Conservation (phyloP, 163 green algal species). For the Scenedesmus sp. region DNA sequence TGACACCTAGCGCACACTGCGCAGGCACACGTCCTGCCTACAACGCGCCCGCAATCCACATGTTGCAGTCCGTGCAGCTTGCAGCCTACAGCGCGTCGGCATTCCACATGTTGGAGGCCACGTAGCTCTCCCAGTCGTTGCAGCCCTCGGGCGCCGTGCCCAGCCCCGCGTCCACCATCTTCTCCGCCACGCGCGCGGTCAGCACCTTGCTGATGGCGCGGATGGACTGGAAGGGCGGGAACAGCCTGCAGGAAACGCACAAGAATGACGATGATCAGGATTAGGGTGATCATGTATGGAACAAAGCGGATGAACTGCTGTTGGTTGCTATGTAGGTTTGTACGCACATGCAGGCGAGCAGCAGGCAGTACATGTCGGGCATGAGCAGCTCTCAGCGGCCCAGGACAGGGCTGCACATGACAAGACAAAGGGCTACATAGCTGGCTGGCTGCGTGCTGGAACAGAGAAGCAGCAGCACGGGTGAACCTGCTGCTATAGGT, state of each 20-base stretch:
- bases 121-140: conserved; percentile 41
- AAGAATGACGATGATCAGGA: not conserved
- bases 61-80: too few relatives aligned
- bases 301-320: too few relatives aligned
- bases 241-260: conserved; percentile 59
- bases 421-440: too few relatives aligned
- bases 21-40: not conserved
- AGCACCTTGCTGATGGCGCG: conserved; percentile 55
- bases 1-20: not conserved
- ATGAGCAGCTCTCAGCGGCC: too few relatives aligned
- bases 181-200: conserved; percentile 37
- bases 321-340: too few relatives aligned
- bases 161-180: conserved; percentile 40
- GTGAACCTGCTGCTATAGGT: too few relatives aligned
- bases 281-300: too few relatives aligned
- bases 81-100: conserved; percentile 15
- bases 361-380: too few relatives aligned
- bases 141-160: conserved; percentile 21
- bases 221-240: conserved; percentile 77
- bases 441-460: too few relatives aligned
- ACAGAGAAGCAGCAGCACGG: too few relatives aligned
- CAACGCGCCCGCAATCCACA: not conserved
- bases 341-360: too few relatives aligned
- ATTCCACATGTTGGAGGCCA: conserved; percentile 49
- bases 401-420: too few relatives aligned